A percentile compares a stretch with the other conserved stretches of the same genome.
These are phyloP conservation scores for Pholiota adiposa DNA, from an alignment of 1,284 basidiomycete species.

Conservation along the genomic window DNA sequence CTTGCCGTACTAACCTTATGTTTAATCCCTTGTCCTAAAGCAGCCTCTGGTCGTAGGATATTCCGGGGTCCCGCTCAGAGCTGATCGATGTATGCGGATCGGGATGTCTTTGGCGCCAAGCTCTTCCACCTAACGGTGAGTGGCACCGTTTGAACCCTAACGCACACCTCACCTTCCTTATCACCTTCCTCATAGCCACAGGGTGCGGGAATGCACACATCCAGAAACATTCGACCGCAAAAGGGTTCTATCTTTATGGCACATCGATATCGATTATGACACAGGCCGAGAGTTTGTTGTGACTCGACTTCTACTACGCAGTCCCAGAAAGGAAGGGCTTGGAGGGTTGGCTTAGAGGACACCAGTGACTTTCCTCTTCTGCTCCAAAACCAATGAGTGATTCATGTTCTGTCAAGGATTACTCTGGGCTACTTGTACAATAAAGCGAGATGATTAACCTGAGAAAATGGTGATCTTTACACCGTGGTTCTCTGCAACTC, in stretches of 20 bases:
- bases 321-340: background rate
- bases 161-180: background rate
- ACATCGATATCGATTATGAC: background rate
- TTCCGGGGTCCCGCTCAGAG: background rate
- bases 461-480: slow-evolving; percentile 8
- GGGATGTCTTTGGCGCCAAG: background rate
- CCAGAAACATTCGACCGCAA: too few species aligned
- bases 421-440: background rate
- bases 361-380: background rate
- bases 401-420: background rate
- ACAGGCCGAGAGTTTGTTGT: background rate
- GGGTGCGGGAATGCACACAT: too few species aligned
- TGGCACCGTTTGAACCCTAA: background rate
- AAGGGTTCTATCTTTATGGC: too few species aligned
- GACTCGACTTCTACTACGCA: too few species aligned
- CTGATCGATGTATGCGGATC: background rate
- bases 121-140: background rate
- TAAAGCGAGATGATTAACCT: background rate
- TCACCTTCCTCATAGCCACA: background rate
- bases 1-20: background rate
- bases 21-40: background rate
- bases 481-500: slow-evolving; percentile 13
- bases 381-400: background rate
- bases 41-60: background rate
- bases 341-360: background rate